Base-by-base conservation (phyloP, 2,329 filamentous ascomycete species). In the Fusarium equiseti region DNA sequence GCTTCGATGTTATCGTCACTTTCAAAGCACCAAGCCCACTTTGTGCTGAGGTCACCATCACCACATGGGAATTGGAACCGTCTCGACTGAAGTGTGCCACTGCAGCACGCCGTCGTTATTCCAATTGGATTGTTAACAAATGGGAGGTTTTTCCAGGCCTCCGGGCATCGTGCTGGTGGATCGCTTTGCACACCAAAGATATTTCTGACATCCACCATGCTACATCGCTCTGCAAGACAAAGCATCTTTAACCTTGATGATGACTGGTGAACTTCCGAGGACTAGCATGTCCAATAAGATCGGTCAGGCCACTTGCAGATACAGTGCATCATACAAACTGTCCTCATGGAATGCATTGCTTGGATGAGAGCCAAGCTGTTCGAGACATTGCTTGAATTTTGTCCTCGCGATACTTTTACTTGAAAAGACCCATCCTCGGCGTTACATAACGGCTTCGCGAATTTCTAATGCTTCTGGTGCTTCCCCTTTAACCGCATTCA, bases 111-210 rank as follows among this genome's bases (percentile, higher is more conserved):
- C 76, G 73, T 72, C 75, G 57, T 65, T 65, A 64, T 64, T 51
- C 40, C 56, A 66, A 60, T 63, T 66, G 56, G 64, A 29, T 51
- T 65, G 53, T 55, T 26, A 68, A 59, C 76, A 75, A 78, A 77
- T 77, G 59, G 69, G 76, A 72, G 70, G 63, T 54, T 76, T 72
- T 77, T 69, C 76, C 76, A 77, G 67, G 63, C 72, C 60, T 75
- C 68, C 75, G 75, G 70, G 43, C 61, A 64, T 66, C 58, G 62
- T 63, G 66, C 63, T 68, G 62, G 72, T 76, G 72, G 74, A 73
- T 65, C 69, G 56, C 59, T 59, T 62, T 53, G 61, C 69, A 73
- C 67, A 71, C 71, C 76, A 77, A 74, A 74, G 68, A 78, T 76
- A 74, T 72, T 76, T 73, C 66, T 59, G 70, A 72, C 75, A 75